Evolutionary conservation across 2,329 filamentous ascomycete species (phyloP).

Genomic region (Cyclaneusma minus): DNA sequence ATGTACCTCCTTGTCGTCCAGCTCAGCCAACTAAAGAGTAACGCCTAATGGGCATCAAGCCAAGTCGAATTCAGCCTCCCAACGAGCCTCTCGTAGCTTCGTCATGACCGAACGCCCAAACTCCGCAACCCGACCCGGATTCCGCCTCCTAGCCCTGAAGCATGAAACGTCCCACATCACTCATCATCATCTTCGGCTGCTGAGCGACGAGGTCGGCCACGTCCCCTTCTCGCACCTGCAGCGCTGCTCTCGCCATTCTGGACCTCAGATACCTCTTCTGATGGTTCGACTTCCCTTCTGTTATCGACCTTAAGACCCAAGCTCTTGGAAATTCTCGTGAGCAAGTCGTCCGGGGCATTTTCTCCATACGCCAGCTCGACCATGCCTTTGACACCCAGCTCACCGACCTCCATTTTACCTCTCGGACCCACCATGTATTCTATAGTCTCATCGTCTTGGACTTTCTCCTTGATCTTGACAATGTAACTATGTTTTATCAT

Average conservation of each 20-base stretch:
- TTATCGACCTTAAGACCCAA: constrained; percentile 37
- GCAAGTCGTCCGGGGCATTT: constrained; percentile 32
- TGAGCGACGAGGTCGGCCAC: constrained; percentile 4
- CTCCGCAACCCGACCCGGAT: too few relatives aligned
- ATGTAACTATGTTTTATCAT: constrained; percentile 78
- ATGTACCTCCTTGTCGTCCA: constrained; percentile 1
- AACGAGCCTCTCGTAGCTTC: too few relatives aligned
- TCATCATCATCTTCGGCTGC: constrained; percentile 6
- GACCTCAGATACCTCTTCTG: constrained; percentile 9
- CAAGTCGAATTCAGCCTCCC: too few relatives aligned
- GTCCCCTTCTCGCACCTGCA: constrained; percentile 4
- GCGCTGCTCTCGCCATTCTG: constrained; percentile 9
- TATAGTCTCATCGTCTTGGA: constrained; percentile 57
- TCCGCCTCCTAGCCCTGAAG: too few relatives aligned
- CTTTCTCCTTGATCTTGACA: constrained; percentile 52
- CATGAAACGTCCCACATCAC: too few relatives aligned
- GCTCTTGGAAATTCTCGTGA: constrained; percentile 44
- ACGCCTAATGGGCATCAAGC: too few relatives aligned
- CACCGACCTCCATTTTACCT: constrained; percentile 70
- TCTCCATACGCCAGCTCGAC: constrained; percentile 45
- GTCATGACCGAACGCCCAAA: too few relatives aligned
- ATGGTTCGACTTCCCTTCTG: too few relatives aligned
- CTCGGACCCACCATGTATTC: constrained; percentile 77
- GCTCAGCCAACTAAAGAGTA: constrained; percentile 1
- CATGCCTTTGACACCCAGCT: constrained; percentile 58